Conservation (phyloP, 2,329 filamentous ascomycete genomes). For the Dothistroma pini region DNA sequence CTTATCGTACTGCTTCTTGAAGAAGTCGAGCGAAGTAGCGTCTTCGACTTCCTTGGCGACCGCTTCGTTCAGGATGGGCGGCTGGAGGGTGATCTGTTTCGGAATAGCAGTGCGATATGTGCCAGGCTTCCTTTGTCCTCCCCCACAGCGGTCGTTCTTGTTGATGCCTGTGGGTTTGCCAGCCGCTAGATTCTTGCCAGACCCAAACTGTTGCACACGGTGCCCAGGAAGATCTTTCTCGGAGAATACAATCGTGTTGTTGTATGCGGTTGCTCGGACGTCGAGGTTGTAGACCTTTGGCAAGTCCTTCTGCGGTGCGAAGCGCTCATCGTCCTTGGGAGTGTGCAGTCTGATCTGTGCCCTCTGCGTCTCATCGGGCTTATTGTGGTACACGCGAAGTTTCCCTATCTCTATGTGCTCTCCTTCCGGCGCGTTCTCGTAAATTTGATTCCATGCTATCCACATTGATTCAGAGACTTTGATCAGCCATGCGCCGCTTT, state of each 20-base stretch:
- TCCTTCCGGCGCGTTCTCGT: slow-evolving; percentile 60
- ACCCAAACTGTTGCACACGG: slow-evolving; percentile 16
- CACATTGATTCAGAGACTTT: slow-evolving; percentile 77
- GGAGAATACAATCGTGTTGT: slow-evolving; percentile 87
- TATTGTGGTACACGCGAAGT: slow-evolving; percentile 49
- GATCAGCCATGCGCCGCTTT: slow-evolving; percentile 58
- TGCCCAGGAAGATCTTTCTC: slow-evolving; percentile 82
- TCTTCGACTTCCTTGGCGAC: slow-evolving; percentile 68
- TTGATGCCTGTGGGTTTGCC: slow-evolving; percentile 23
- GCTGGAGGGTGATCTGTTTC: slow-evolving; percentile 76
- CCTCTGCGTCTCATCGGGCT: slow-evolving; percentile 36
- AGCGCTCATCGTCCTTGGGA: slow-evolving; percentile 35
- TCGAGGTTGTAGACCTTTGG: slow-evolving; percentile 86
- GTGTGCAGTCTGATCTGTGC: slow-evolving; percentile 66
- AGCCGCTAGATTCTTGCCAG: slow-evolving; percentile 16
- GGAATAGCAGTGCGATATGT: slow-evolving; percentile 33
- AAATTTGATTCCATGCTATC: slow-evolving; percentile 71
- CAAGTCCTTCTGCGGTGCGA: slow-evolving; percentile 67
- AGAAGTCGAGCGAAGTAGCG: slow-evolving; percentile 60
- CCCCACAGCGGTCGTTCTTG: slow-evolving; percentile 20
- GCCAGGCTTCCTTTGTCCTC: slow-evolving; percentile 22
- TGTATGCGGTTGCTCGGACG: slow-evolving; percentile 62
- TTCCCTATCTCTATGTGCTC: slow-evolving; percentile 69
- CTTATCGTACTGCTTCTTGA: slow-evolving; percentile 26
- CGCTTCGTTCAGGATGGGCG: slow-evolving; percentile 71